Conservation (phyloP, 1,284 basidiomycete genomes). For the Tilletia walkeri region DNA sequence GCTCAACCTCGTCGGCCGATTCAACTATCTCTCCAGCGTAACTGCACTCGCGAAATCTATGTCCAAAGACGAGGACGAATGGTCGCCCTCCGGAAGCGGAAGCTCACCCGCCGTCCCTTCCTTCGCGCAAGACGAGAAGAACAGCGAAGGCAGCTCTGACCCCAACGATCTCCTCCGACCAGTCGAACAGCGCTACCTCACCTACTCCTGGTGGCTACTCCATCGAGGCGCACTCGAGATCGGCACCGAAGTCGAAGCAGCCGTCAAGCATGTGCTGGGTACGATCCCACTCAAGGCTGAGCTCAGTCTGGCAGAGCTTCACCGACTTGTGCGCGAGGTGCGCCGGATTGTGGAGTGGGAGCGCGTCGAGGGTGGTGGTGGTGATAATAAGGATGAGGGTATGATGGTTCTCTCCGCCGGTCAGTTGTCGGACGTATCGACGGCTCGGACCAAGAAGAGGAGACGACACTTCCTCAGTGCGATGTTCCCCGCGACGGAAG, state of each 20-base stretch:
- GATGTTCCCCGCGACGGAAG: conserved; percentile 41
- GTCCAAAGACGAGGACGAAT: conserved; percentile 7
- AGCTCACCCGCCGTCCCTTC: neutral
- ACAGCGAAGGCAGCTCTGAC: neutral
- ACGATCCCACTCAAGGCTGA: conserved; percentile 77
- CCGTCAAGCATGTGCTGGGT: conserved; percentile 76
- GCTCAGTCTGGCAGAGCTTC: conserved; percentile 68
- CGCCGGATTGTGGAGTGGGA: conserved; percentile 68
- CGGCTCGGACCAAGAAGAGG: neutral
- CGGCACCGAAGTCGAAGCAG: conserved; percentile 68
- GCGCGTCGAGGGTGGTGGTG: neutral
- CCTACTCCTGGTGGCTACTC: conserved; percentile 84
- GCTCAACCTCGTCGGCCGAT: conserved; percentile 76
- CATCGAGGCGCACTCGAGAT: conserved; percentile 84
- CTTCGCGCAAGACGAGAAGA: neutral
- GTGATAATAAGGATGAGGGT: neutral
- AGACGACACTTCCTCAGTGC: conserved; percentile 51
- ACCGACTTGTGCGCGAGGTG: conserved; percentile 68
- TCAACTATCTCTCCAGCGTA: conserved; percentile 74
- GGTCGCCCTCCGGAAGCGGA: no score
- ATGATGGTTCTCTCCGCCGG: neutral
- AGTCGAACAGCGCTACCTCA: conserved; percentile 62
- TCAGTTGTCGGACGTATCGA: conserved; percentile 4
- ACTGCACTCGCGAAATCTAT: conserved; percentile 57
- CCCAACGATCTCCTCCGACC: conserved; percentile 14